phyloP scores from a whole-genome alignment of 768 basidiomycete genomes.

The Dacryopinax primogenitus region DNA sequence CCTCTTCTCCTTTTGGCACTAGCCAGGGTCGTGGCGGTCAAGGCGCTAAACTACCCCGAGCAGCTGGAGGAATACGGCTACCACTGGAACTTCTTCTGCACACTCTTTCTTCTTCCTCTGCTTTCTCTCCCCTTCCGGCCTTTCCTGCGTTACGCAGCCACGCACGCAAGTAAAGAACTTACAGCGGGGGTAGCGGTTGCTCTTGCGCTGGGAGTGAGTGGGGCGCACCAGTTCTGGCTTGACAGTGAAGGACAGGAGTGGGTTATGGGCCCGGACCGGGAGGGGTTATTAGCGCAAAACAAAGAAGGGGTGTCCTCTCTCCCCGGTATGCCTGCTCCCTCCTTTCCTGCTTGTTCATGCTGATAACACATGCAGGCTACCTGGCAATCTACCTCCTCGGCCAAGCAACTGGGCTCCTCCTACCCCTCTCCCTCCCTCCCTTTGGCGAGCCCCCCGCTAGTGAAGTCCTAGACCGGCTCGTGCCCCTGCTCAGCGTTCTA shows the following conservation, averaged over 20 bases:
- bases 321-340: constrained; percentile 35
- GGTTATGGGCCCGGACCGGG: constrained; percentile 52
- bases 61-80: constrained; percentile 92
- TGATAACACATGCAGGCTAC: constrained; percentile 45
- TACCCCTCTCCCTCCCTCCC: constrained; percentile 70
- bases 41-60: constrained; percentile 91
- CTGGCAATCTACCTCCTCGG: constrained; percentile 81
- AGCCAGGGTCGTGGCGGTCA: constrained; percentile 69
- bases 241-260: constrained; percentile 31
- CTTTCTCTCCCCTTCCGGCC: constrained; percentile 60
- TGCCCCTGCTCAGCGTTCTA: constrained; percentile 31
- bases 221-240: not conserved
- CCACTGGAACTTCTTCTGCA: constrained; percentile 99
- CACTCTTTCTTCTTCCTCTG: constrained; percentile 66
- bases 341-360: not conserved
- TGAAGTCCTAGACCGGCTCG: constrained; percentile 15
- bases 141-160: constrained; percentile 41
- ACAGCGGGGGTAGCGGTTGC: not conserved
- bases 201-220: not conserved
- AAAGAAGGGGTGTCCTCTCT: constrained; percentile 86
- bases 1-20: constrained; percentile 65
- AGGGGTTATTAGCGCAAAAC: constrained; percentile 57
- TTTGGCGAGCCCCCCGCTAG: constrained; percentile 36
- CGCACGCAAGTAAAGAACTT: not conserved
- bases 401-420: constrained; percentile 60